Percentiles rank a stretch among this genome's conserved stretches.
phyloP scores from a whole-genome alignment of 169 alveolate species.

The Theileria sp. region DNA sequence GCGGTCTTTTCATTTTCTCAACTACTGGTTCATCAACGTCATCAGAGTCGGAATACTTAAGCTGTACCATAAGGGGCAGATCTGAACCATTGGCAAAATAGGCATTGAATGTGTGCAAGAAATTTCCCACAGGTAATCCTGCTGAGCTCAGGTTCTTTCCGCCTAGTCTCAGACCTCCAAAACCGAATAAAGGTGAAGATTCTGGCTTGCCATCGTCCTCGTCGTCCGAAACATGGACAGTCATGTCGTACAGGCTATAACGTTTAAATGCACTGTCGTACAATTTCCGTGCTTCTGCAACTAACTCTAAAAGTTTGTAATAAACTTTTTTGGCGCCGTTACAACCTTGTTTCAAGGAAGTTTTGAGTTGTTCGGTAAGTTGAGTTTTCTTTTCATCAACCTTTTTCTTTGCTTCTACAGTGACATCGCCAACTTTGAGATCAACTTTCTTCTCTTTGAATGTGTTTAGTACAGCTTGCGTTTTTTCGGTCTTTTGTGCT shows the following conservation, averaged over 20 bases:
- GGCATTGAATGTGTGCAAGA: conserved; percentile 10
- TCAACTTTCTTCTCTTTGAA: neutral
- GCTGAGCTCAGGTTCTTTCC: conserved; percentile 9
- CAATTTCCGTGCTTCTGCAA: neutral
- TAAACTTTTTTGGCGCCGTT: neutral
- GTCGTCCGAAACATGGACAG: neutral
- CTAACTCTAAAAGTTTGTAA: neutral
- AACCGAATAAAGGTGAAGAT: neutral
- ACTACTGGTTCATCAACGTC: neutral
- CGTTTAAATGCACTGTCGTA: neutral
- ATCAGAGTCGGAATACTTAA: neutral
- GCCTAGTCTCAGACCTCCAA: conserved; percentile 2
- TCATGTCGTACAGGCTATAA: neutral
- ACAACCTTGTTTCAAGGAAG: neutral
- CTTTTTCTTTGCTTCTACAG: neutral
- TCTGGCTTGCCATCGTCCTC: neutral
- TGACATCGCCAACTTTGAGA: neutral
- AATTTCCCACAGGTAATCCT: conserved; percentile 1
- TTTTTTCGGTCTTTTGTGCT: neutral
- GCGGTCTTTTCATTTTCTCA: neutral
- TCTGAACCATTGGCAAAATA: neutral
- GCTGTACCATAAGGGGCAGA: neutral
- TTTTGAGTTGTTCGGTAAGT: neutral
- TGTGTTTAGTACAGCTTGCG: neutral
- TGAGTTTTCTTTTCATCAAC: neutral